Conservation (phyloP, 2,329 filamentous ascomycete genomes). For the Tolypocladium ovalisporum region DNA sequence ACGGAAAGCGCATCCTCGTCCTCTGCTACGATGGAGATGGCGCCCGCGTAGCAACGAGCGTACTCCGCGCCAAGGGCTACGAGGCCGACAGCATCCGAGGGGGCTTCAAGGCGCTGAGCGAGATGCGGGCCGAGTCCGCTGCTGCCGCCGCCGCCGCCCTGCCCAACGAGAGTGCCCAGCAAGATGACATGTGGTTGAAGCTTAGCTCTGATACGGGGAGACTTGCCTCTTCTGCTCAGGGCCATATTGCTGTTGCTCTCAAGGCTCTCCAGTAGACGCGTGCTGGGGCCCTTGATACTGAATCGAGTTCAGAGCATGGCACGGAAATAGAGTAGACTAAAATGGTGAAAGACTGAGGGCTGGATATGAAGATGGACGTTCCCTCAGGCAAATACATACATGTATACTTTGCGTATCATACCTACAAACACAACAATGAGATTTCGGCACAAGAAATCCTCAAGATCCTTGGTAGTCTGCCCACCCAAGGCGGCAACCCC, state of each 20-base stretch:
- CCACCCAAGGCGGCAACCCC: background rate
- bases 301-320: background rate
- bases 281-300: background rate
- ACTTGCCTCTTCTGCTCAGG: background rate
- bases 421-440: no score
- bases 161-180: background rate
- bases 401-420: background rate
- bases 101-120: constrained; percentile 17
- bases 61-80: constrained; percentile 38
- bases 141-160: background rate
- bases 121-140: background rate
- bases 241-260: background rate
- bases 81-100: constrained; percentile 34
- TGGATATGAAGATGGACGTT: no score
- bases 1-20: constrained; percentile 28
- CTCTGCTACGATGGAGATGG: constrained; percentile 45
- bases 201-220: background rate
- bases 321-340: background rate
- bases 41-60: constrained; percentile 40
- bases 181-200: background rate
- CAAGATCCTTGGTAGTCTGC: background rate
- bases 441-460: background rate
- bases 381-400: no score
- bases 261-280: background rate
- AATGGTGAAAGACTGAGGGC: background rate